Evolutionary conservation across 2,329 filamentous ascomycete species (phyloP).

Genomic region (Pleomassaria siparia): DNA sequence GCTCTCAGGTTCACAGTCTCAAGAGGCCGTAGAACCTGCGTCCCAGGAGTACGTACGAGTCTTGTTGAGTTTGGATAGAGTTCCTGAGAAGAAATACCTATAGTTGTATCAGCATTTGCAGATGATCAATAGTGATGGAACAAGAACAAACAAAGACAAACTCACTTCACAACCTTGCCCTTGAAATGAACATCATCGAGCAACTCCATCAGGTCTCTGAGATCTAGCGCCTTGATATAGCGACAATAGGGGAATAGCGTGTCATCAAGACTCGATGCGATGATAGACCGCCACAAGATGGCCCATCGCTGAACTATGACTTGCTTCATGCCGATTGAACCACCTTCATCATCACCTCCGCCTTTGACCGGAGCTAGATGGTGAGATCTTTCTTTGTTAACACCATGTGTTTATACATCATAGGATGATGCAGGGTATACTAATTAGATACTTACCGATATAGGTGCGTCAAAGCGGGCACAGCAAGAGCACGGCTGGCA

Average conservation of each 20-base stretch:
- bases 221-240: slow-evolving; percentile 65
- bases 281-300: slow-evolving; percentile 67
- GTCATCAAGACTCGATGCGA: slow-evolving; percentile 63
- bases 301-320: slow-evolving; percentile 60
- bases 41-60: slow-evolving; percentile 6
- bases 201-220: slow-evolving; percentile 62
- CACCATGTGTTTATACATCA: not conserved
- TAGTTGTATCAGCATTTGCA: slow-evolving; percentile 5
- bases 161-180: slow-evolving; percentile 58
- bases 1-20: not conserved
- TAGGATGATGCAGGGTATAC: slow-evolving; percentile 3
- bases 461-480: slow-evolving; percentile 61
- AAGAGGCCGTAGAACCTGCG: not conserved
- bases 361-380: slow-evolving; percentile 49
- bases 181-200: slow-evolving; percentile 62
- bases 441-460: slow-evolving; percentile 57
- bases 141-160: slow-evolving; percentile 16
- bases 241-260: slow-evolving; percentile 70
- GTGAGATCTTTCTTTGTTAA: slow-evolving; percentile 39
- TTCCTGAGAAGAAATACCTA: slow-evolving; percentile 55
- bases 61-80: slow-evolving; percentile 49
- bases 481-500: slow-evolving; percentile 58
- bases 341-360: slow-evolving; percentile 46
- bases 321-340: slow-evolving; percentile 47
- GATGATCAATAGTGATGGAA: no score